Evolutionary conservation across 176 grass and related monocot species (phyloP).

Genomic region (Oropetium thomaeum): DNA sequence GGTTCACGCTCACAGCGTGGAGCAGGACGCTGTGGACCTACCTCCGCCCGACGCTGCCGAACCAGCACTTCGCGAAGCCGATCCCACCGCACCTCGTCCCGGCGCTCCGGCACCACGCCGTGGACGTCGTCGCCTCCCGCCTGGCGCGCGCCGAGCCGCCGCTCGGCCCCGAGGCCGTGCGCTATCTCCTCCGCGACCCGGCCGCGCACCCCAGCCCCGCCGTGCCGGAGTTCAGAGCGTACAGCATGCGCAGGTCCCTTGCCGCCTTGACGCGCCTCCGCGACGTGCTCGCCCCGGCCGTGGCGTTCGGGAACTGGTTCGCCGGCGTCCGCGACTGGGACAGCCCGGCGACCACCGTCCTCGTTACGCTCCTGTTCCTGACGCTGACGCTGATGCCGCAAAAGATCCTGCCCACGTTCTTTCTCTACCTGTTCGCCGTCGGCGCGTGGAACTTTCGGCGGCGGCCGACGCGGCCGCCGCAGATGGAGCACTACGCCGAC

Average conservation of each 20-base stretch:
- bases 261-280: background rate
- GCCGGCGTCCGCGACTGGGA: constrained; percentile 24
- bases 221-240: background rate
- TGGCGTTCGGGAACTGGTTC: background rate
- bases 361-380: background rate
- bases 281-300: background rate
- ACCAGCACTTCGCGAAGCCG: too few species aligned
- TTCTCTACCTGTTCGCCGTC: constrained; percentile 29
- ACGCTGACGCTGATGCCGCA: background rate
- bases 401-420: constrained; percentile 14
- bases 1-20: constrained; percentile 39
- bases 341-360: background rate
- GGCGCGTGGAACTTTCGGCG: constrained; percentile 30
- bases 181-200: constrained; percentile 17
- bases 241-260: constrained; percentile 1
- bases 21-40: background rate
- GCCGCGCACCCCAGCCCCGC: constrained; percentile 12
- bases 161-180: background rate
- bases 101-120: too few species aligned
- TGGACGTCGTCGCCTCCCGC: background rate
- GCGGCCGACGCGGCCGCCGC: too few species aligned
- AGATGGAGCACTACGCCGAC: background rate
- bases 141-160: too few species aligned
- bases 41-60: too few species aligned
- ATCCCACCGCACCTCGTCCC: too few species aligned